phyloP scores from a whole-genome alignment of 148 eudicot species.

The Simmondsia chinensis region DNA sequence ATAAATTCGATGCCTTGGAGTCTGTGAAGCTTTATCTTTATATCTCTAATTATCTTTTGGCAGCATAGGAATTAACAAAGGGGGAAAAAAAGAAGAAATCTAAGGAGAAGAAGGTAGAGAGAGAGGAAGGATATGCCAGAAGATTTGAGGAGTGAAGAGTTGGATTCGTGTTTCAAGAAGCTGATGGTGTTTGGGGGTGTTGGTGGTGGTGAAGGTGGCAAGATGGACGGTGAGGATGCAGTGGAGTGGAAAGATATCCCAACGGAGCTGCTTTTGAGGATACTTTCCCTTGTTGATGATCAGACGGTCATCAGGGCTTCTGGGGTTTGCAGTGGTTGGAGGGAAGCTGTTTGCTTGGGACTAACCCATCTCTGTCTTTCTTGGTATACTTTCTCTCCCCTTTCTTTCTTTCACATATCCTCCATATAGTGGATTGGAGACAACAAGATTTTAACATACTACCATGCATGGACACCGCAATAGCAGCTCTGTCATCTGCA shows the following conservation, averaged over 20 bases:
- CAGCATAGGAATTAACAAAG: too few species aligned
- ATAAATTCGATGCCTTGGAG: too few species aligned
- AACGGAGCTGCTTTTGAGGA: constrained; percentile 75
- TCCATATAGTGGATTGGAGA: neutral
- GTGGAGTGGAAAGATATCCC: constrained; percentile 86
- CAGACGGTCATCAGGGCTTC: constrained; percentile 67
- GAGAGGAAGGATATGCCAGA: constrained; percentile 28
- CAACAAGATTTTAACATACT: too few species aligned
- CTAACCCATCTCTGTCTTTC: constrained; percentile 66
- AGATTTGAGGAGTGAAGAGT: constrained; percentile 33
- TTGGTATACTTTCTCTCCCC: constrained; percentile 43
- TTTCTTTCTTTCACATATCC: neutral
- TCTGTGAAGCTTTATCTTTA: too few species aligned
- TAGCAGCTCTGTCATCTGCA: neutral
- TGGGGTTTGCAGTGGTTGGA: constrained; percentile 85
- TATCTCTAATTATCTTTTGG: too few species aligned
- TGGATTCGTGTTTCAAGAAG: constrained; percentile 53
- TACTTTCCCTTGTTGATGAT: constrained; percentile 71
- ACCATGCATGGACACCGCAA: too few species aligned
- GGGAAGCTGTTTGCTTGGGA: constrained; percentile 75
- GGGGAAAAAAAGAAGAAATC: too few species aligned
- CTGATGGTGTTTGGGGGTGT: constrained; percentile 46
- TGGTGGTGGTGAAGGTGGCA: constrained; percentile 13
- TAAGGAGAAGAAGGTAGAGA: too few species aligned
- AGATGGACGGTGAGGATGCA: constrained; percentile 25